Percentiles rank a stretch among this genome's conserved stretches.
These are phyloP conservation scores for Mortierella sp. DNA, from an alignment of 371 early-diverging fungal species.

Conservation along the genomic window DNA sequence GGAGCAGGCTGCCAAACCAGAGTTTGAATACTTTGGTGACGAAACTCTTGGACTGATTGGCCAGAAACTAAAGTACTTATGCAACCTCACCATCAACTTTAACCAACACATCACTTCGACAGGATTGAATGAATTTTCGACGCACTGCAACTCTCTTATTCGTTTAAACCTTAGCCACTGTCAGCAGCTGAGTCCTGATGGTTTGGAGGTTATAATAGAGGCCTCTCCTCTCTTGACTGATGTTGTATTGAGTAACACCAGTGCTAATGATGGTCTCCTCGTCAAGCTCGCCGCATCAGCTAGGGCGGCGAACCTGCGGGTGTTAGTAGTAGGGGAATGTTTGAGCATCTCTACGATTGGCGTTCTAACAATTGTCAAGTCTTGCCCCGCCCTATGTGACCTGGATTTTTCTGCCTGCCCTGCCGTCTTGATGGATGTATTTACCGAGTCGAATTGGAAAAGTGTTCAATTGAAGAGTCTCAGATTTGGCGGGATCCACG, in stretches of 20 bases:
- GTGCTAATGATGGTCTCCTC: background rate
- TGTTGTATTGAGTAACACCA: background rate
- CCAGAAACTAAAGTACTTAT: background rate
- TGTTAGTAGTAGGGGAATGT: background rate
- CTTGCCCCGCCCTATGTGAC: background rate
- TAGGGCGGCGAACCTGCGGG: background rate
- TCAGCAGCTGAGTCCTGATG: background rate
- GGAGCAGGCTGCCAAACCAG: background rate
- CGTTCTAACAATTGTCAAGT: slow-evolving; percentile 1
- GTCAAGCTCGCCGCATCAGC: slow-evolving; percentile 4
- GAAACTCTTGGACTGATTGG: background rate
- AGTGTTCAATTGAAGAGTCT: slow-evolving; percentile 4
- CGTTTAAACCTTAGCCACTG: slow-evolving; percentile 2
- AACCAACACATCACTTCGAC: slow-evolving; percentile 10
- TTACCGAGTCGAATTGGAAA: background rate
- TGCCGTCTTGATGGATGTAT: slow-evolving; percentile 3
- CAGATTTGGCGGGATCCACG: slow-evolving; percentile 11
- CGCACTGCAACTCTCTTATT: slow-evolving; percentile 2
- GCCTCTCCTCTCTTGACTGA: background rate
- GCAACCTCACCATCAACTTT: slow-evolving; percentile 3
- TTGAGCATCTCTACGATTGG: background rate
- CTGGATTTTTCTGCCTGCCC: background rate
- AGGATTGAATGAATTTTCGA: slow-evolving; percentile 5
- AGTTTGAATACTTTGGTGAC: background rate
- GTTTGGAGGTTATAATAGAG: slow-evolving; percentile 1